Base-by-base conservation (phyloP, 148 eudicot genomes). In the Mesembryanthemum crystallinum region DNA sequence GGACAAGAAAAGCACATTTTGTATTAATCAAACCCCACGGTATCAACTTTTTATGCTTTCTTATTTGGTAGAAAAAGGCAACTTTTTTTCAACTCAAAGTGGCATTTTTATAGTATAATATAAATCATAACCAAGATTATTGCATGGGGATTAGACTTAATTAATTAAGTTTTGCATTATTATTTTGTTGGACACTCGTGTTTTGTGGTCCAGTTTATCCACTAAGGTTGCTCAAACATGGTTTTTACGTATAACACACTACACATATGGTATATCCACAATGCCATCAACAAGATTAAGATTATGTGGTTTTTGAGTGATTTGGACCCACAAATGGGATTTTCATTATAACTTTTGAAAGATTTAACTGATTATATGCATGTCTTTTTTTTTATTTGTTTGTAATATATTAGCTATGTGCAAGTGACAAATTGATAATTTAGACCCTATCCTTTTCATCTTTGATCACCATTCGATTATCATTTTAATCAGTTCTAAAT, bases 1-100 rank as follows among this genome's bases (percentile, higher is more conserved):
- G 76, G 76, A 27, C 68, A 62, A 73, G 4, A 62, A 73, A 73
- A 60, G 37, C 76, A 39, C 7, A 24, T 15, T 24, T 68, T 8
- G 3, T 3, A 15, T 52, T n/a, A n/a, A 57, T 23, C 27, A 57
- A 57, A 18, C 27, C 9, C 10, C 11, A 57, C 27, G n/a, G n/a
- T 5, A 23, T 57, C 61, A 57, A 23, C 27, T 57, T 57, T 57
- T 45, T n/a, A 23, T 57, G 2, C n/a, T 54, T 54, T 47, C 18
- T 54, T 54, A 18, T 54, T 54, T 18, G 58, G 52, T 2, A 10
- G 3, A 18, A 20, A 21, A 21, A 18, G 23, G 58, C 58, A 17
- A 21, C n/a, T 23, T 57, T 57, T 23, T 21, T 8, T 23, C n/a
- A 51, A 14, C 57, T 20, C 52, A 47, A 33, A 64, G 68, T 64